A percentile compares a stretch with the other conserved stretches of the same genome.
These are phyloP conservation scores for Botryotinia convoluta DNA, from an alignment of 2,329 filamentous ascomycete species.

Conservation along the genomic window DNA sequence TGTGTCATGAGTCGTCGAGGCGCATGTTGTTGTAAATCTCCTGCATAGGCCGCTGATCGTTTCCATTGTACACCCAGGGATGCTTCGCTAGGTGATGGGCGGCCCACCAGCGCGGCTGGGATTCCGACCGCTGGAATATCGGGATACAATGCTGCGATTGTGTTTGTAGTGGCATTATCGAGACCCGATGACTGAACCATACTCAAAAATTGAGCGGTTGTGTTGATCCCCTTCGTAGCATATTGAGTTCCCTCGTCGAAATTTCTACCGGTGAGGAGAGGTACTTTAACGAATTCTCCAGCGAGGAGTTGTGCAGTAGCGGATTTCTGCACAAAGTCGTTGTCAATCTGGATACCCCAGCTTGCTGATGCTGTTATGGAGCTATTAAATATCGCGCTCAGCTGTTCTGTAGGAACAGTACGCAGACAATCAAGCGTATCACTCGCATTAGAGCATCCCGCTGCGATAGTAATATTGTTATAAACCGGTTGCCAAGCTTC, in stretches of 20 bases:
- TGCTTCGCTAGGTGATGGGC: slow-evolving; percentile 20
- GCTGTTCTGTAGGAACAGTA: slow-evolving; percentile 42
- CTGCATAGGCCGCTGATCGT: slow-evolving; percentile 47
- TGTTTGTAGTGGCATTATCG: slow-evolving; percentile 9
- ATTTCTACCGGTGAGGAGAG: slow-evolving; percentile 62
- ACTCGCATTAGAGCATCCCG: slow-evolving; percentile 28
- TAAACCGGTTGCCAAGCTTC: slow-evolving; percentile 15
- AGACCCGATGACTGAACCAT: neutral
- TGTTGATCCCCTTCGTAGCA: slow-evolving; percentile 52
- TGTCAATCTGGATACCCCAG: slow-evolving; percentile 48
- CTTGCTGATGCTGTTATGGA: slow-evolving; percentile 43
- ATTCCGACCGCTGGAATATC: slow-evolving; percentile 49
- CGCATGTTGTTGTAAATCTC: slow-evolving; percentile 56
- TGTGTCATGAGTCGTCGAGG: slow-evolving; percentile 52
- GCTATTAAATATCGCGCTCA: slow-evolving; percentile 44
- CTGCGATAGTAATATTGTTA: slow-evolving; percentile 38
- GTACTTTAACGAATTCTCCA: slow-evolving; percentile 61
- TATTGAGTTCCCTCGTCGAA: slow-evolving; percentile 63
- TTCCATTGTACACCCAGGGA: slow-evolving; percentile 14
- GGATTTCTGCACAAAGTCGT: slow-evolving; percentile 52
- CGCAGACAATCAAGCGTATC: slow-evolving; percentile 32
- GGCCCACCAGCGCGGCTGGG: slow-evolving; percentile 39
- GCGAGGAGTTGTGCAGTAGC: slow-evolving; percentile 52
- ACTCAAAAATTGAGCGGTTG: slow-evolving; percentile 47
- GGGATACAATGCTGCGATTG: slow-evolving; percentile 42